Evolutionary conservation across 1,139 yeast species (phyloP), one percentile per base, ranked within the genome.

Genomic region (Lodderomyces pseudojiufengensis): DNA sequence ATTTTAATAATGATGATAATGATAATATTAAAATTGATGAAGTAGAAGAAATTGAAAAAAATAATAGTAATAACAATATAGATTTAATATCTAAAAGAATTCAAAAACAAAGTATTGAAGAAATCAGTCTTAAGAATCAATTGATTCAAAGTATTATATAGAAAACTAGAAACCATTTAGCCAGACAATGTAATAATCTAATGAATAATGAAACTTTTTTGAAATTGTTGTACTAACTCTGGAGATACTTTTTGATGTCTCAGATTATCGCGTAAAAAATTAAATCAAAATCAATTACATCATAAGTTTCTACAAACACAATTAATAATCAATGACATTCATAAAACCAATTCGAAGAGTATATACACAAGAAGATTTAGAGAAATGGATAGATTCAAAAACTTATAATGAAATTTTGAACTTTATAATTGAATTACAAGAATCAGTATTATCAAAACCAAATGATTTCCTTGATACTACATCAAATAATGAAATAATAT

Each of bases 361-460:
- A 6, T 54, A 79, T 9, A 74, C 83, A 0, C 57, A 64, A 1
- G 65, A 69, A 0, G 97, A 92, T 54, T 55, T 92, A 49, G 69
- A 65, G 7, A 55, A 65, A 35, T 92, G 95, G 80, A 56, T 61
- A n/a, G 57, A 48, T 0, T 76, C 90, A 3, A 45, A 57, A 1
- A 71, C 84, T 0, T 77, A 77, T 50, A 48, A 59, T 0, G 64
- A 62, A 3, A 51, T 92, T 1, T 47, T 84, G 1, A 57, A 51
- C 0, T 90, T 85, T 48, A 68, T 88, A 3, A 59, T 59, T 15
- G 61, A 61, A 1, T 64, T 92, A 31, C 92, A 88, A 36, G 59
- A 65, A 1, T 72, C 88, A 33, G 92, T 86, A 1, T 65, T 61
- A 29, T 97, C 96, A 3, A 68, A 76, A 31, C 65, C 80, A 21